A percentile compares a stretch with the other conserved stretches of the same genome.
Conservation (phyloP, 768 basidiomycete genomes). For the Lactarius pseudohatsudake region DNA sequence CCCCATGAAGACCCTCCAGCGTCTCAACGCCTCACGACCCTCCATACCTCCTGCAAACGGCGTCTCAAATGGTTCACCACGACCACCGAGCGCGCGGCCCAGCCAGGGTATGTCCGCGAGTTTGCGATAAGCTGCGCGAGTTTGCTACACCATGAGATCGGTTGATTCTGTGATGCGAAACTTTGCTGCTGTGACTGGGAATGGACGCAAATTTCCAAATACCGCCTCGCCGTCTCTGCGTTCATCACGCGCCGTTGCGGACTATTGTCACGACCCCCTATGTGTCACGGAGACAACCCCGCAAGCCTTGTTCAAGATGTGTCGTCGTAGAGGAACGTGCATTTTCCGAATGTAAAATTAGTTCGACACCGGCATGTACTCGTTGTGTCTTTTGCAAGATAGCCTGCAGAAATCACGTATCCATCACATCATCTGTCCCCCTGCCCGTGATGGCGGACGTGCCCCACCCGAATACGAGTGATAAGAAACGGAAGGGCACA, state of each 20-base stretch:
- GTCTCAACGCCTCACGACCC: conserved; percentile 59
- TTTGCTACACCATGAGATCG: not conserved
- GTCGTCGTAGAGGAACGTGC: not conserved
- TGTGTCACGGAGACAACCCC: not conserved
- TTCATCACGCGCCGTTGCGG: not conserved
- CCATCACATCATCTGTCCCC: not conserved
- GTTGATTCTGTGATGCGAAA: not conserved
- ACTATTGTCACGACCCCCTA: not conserved
- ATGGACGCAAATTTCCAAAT: conserved; percentile 1
- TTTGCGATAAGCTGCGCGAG: conserved; percentile 16
- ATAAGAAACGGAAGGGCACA: not conserved
- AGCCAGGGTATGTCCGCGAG: conserved; percentile 26
- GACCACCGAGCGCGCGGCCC: conserved; percentile 23
- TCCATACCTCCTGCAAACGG: conserved; percentile 26
- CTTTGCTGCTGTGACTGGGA: not conserved
- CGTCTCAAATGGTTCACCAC: conserved; percentile 23
- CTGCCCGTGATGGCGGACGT: not conserved
- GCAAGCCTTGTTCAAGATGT: not conserved
- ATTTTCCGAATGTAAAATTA: not conserved
- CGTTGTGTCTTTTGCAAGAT: not conserved
- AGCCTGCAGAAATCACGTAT: not conserved
- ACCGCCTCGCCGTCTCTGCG: not conserved
- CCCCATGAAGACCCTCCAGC: conserved; percentile 87
- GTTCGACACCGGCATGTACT: not conserved
- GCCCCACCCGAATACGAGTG: not conserved